These are phyloP conservation scores for Alternaria dauci DNA, from an alignment of 2,329 filamentous ascomycete genomes.

Conservation along the genomic window DNA sequence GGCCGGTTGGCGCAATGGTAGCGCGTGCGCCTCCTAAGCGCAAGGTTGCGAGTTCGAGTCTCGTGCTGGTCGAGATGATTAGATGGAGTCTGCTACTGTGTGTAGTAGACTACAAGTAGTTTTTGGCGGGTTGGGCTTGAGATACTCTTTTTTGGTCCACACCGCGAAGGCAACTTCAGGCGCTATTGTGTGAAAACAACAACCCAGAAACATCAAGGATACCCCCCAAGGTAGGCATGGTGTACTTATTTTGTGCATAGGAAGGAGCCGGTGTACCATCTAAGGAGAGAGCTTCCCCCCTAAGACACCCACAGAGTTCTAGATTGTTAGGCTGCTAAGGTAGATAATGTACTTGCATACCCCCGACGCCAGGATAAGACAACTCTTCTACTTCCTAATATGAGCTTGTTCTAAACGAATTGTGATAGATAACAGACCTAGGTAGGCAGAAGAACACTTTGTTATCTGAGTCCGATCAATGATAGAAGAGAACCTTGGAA, in stretches of 20 bases:
- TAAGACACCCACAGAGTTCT: too few species aligned
- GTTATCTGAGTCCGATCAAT: not conserved
- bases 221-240: too few species aligned
- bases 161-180: not conserved
- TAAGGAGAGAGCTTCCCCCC: too few species aligned
- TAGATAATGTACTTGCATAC: too few species aligned
- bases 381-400: too few species aligned
- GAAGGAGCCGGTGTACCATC: too few species aligned
- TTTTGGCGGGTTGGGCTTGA: not conserved
- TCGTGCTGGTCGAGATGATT: slow-evolving; percentile 38
- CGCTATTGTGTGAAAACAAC: not conserved
- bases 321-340: too few species aligned
- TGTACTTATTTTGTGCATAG: not conserved
- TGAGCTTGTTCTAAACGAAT: too few species aligned
- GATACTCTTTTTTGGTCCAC: not conserved
- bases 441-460: too few species aligned
- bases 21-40: slow-evolving; percentile 52
- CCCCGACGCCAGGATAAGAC: too few species aligned
- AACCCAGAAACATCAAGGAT: not conserved
- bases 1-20: slow-evolving; percentile 52
- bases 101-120: not conserved
- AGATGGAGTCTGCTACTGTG: not conserved
- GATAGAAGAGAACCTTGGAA: too few species aligned
- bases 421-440: too few species aligned
- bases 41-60: slow-evolving; percentile 52